Percentiles rank a stretch among this genome's conserved stretches.
Evolutionary conservation across 2,329 filamentous ascomycete genomes (phyloP).

Genomic region (Diaporthe sp.): DNA sequence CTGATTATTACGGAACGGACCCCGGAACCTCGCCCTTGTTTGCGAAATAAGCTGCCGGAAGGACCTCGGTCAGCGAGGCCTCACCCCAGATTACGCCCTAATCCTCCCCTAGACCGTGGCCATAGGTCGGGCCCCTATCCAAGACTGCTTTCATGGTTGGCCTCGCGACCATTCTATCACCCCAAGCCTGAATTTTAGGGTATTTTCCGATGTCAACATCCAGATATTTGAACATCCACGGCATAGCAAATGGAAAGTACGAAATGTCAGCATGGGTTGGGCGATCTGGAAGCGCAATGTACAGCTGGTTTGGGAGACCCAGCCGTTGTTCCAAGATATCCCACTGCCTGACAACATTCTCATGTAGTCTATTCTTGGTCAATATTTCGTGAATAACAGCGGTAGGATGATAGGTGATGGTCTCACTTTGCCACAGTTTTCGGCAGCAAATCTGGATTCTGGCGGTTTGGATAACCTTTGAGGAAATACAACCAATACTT

Average conservation of each 20-base stretch:
- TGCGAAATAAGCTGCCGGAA: too few relatives aligned
- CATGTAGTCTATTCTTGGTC: slow-evolving; percentile 42
- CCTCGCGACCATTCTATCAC: neutral
- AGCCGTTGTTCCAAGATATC: slow-evolving; percentile 43
- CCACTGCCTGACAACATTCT: slow-evolving; percentile 42
- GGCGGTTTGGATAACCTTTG: slow-evolving; percentile 52
- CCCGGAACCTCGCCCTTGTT: too few relatives aligned
- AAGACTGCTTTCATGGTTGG: neutral
- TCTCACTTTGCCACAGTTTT: slow-evolving; percentile 45
- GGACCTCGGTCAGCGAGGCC: too few relatives aligned
- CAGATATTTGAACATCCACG: slow-evolving; percentile 47
- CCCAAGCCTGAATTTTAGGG: neutral
- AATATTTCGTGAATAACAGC: too few relatives aligned
- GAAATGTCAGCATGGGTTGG: slow-evolving; percentile 49
- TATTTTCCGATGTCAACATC: neutral
- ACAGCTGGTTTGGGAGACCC: slow-evolving; percentile 40
- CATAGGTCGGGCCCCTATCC: neutral
- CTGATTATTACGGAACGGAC: too few relatives aligned
- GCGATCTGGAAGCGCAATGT: slow-evolving; percentile 47
- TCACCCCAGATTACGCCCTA: neutral
- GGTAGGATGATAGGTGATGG: too few relatives aligned
- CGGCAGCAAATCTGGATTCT: slow-evolving; percentile 51
- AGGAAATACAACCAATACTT: slow-evolving; percentile 49
- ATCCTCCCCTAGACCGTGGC: neutral
- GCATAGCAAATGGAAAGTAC: slow-evolving; percentile 50